Evolutionary conservation across 495 filamentous ascomycete genomes (phyloP).

Genomic region (Cladorrhinum samala): DNA sequence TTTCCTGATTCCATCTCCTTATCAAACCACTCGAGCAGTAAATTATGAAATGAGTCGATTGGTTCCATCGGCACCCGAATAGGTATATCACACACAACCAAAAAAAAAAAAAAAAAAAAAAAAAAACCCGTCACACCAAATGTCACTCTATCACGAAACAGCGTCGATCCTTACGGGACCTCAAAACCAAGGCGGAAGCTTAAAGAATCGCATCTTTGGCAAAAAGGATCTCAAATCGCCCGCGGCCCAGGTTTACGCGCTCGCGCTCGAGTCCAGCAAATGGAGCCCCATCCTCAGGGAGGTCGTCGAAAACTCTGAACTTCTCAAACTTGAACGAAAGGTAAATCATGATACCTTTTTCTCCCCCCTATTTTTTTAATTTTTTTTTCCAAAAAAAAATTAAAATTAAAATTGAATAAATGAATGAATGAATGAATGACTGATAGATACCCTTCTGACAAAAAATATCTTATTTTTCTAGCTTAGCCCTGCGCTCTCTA

Average conservation of each 20-base stretch:
- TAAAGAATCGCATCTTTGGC: slow-evolving; percentile 75
- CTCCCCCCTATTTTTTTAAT: not conserved
- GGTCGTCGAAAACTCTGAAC: slow-evolving; percentile 68
- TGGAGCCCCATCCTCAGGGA: slow-evolving; percentile 82
- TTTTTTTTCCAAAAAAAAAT: too few relatives aligned
- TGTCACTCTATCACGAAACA: slow-evolving; percentile 96
- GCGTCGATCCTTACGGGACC: slow-evolving; percentile 62
- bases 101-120: not conserved
- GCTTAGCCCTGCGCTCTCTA: slow-evolving; percentile 73
- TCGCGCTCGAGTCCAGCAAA: slow-evolving; percentile 80
- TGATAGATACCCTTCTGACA: too few relatives aligned
- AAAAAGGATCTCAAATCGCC: slow-evolving; percentile 64
- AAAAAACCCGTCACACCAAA: slow-evolving; percentile 4
- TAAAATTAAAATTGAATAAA: too few relatives aligned
- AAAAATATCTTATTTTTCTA: slow-evolving; percentile 25
- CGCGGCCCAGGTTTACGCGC: slow-evolving; percentile 76
- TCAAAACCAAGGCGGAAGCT: slow-evolving; percentile 58
- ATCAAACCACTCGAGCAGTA: too few relatives aligned
- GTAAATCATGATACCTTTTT: slow-evolving; percentile 36
- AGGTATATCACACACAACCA: too few relatives aligned
- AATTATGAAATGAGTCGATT: too few relatives aligned
- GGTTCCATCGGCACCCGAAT: too few relatives aligned
- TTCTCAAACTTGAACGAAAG: slow-evolving; percentile 74
- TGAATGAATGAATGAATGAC: too few relatives aligned
- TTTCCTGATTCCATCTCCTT: too few relatives aligned